phyloP scores from a whole-genome alignment of 2,329 filamentous ascomycete genomes.

The Trichoderma koningii region DNA sequence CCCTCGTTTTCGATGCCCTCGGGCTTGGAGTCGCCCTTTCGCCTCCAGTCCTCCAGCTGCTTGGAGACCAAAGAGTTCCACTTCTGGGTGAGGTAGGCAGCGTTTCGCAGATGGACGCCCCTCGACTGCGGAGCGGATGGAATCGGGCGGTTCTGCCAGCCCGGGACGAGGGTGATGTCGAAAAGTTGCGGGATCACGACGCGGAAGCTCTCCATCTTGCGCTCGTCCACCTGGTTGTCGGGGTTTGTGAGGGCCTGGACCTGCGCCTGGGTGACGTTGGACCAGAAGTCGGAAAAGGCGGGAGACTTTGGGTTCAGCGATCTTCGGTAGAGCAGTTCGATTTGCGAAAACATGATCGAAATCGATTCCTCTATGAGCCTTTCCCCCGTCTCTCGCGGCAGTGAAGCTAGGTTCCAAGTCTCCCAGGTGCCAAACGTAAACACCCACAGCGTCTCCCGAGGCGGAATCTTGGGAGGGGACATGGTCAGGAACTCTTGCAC shows the following conservation, averaged over 20 bases:
- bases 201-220: conserved; percentile 48
- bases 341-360: conserved; percentile 46
- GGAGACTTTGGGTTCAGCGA: conserved; percentile 46
- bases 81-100: conserved; percentile 50
- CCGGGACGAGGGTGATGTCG: conserved; percentile 57
- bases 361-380: conserved; percentile 43
- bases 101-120: conserved; percentile 57
- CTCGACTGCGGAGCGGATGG: conserved; percentile 50
- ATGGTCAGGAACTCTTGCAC: conserved; percentile 49
- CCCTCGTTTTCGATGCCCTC: conserved; percentile 36
- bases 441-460: conserved; percentile 55
- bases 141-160: conserved; percentile 50
- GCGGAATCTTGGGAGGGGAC: conserved; percentile 38
- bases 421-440: conserved; percentile 59
- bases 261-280: conserved; percentile 35
- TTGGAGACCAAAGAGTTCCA: conserved; percentile 54
- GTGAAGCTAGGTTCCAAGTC: conserved; percentile 53
- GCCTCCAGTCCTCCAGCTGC: conserved; percentile 48
- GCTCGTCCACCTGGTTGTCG: conserved; percentile 34
- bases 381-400: conserved; percentile 46
- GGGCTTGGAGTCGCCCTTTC: conserved; percentile 47
- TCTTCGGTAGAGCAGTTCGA: conserved; percentile 51
- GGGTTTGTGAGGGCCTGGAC: conserved; percentile 35
- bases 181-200: conserved; percentile 55
- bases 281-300: conserved; percentile 50